phyloP scores from a whole-genome alignment of 768 basidiomycete genomes.

The Artomyces pyxidatus region DNA sequence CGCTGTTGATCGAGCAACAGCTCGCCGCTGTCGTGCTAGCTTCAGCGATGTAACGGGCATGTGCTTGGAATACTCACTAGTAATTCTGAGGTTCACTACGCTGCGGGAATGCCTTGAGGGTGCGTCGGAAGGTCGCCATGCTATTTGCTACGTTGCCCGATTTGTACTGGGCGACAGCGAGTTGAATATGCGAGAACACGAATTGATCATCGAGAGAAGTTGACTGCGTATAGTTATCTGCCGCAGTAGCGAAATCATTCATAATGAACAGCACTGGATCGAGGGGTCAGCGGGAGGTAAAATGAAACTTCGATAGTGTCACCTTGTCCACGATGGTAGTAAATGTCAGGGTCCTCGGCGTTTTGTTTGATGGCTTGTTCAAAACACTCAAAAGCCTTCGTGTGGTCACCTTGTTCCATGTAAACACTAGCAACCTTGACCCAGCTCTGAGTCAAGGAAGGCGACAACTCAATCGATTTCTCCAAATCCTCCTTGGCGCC shows the following conservation, averaged over 20 bases:
- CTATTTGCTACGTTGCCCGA: conserved; percentile 64
- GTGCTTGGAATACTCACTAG: conserved; percentile 44
- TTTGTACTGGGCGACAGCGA: conserved; percentile 97
- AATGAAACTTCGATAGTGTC: too few relatives aligned
- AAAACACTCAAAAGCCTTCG: conserved; percentile 83
- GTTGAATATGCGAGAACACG: conserved; percentile 95
- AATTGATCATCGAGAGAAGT: conserved; percentile 81
- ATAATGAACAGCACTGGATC: conserved; percentile 84
- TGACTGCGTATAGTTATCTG: conserved; percentile 86
- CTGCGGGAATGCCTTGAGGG: conserved; percentile 78
- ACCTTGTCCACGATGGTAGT: conserved; percentile 98
- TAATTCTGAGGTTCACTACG: conserved; percentile 90
- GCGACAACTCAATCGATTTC: conserved; percentile 61
- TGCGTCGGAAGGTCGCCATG: conserved; percentile 86
- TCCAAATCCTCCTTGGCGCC: conserved; percentile 82
- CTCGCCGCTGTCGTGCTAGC: conserved; percentile 62
- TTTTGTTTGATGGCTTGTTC: conserved; percentile 82
- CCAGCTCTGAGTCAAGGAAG: conserved; percentile 73
- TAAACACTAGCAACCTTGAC: conserved; percentile 96
- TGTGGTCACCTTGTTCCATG: conserved; percentile 88
- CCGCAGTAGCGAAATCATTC: conserved; percentile 78
- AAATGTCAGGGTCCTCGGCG: conserved; percentile 85
- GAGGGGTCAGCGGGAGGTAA: too few relatives aligned
- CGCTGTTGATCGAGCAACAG: conserved; percentile 86
- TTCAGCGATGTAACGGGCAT: conserved; percentile 21